Evolutionary conservation across 306 rosid species (phyloP).

Genomic region (Arachis stenosperma): DNA sequence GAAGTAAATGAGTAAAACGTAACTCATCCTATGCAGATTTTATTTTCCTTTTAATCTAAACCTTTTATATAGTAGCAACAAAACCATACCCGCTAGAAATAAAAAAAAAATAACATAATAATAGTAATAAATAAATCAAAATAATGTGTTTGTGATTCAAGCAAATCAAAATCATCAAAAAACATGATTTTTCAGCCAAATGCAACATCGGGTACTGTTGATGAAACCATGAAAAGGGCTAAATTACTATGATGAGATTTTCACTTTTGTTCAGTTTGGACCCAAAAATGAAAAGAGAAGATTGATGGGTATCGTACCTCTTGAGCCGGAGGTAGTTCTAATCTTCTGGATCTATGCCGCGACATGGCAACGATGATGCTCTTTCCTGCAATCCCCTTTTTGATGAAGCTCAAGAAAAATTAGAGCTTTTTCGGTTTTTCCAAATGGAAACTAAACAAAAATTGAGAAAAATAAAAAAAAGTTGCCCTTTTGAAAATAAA

Average conservation of each 20-base stretch:
- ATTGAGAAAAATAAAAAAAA: background rate
- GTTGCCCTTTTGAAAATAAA: too few species aligned
- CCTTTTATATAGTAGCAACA: background rate
- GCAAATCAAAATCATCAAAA: background rate
- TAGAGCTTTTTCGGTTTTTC: background rate
- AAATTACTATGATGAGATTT: background rate
- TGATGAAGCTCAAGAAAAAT: background rate
- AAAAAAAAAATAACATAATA: background rate
- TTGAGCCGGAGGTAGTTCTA: slow-evolving; percentile 76
- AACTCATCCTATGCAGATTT: background rate
- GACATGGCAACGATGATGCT: slow-evolving; percentile 53
- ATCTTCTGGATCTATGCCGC: slow-evolving; percentile 65
- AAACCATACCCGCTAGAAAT: background rate
- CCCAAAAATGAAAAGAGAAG: background rate
- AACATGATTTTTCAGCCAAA: slow-evolving; percentile 10
- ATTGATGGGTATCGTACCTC: slow-evolving; percentile 52
- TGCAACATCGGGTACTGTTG: slow-evolving; percentile 8
- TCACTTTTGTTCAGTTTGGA: background rate
- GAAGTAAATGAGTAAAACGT: background rate
- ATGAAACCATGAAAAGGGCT: slow-evolving; percentile 8
- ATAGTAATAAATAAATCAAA: slow-evolving; percentile 9
- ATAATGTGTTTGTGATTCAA: background rate
- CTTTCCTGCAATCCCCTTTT: slow-evolving; percentile 6
- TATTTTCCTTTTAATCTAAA: background rate
- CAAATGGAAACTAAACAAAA: slow-evolving; percentile 3